phyloP scores from a whole-genome alignment of 2,329 filamentous ascomycete species.

The Geosmithia putterillii region DNA sequence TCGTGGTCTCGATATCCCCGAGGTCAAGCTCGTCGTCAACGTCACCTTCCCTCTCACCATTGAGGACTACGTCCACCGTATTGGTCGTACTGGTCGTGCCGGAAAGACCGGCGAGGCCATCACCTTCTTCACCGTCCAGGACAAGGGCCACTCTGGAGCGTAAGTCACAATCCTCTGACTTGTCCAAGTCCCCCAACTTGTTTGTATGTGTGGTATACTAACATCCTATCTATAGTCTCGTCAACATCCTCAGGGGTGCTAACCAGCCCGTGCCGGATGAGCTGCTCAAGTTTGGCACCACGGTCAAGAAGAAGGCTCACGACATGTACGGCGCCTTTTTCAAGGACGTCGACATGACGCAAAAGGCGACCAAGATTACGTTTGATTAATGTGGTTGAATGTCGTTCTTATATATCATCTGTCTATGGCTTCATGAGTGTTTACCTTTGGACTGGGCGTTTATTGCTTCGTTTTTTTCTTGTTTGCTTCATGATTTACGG shows the following conservation, averaged over 20 bases:
- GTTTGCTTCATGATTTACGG: constrained; percentile 13
- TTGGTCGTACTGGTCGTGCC: constrained; percentile 87
- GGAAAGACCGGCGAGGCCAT: constrained; percentile 82
- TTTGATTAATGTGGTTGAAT: constrained; percentile 38
- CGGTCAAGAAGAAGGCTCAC: constrained; percentile 98
- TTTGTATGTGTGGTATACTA: constrained; percentile 1
- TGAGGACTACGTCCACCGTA: constrained; percentile 95
- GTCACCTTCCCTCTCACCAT: constrained; percentile 90
- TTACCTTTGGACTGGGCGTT: too few species aligned
- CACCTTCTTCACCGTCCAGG: constrained; percentile 88
- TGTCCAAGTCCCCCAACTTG: background rate
- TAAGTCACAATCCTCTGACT: constrained; percentile 35
- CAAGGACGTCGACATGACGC: constrained; percentile 75
- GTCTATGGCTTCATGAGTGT: too few species aligned
- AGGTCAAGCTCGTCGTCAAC: constrained; percentile 90
- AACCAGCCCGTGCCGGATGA: constrained; percentile 84
- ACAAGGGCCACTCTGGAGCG: constrained; percentile 84
- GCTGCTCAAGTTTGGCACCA: constrained; percentile 89
- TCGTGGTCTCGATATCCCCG: constrained; percentile 85
- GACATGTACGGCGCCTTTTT: constrained; percentile 92
- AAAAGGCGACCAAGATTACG: constrained; percentile 82
- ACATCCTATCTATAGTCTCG: constrained; percentile 41
- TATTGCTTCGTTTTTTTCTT: too few species aligned
- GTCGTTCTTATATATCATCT: background rate
- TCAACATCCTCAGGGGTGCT: constrained; percentile 91